Evolutionary conservation across 179 eudicot genomes (phyloP), one percentile per base, ranked within the genome.

Genomic region (Sideroxylon spinosum): DNA sequence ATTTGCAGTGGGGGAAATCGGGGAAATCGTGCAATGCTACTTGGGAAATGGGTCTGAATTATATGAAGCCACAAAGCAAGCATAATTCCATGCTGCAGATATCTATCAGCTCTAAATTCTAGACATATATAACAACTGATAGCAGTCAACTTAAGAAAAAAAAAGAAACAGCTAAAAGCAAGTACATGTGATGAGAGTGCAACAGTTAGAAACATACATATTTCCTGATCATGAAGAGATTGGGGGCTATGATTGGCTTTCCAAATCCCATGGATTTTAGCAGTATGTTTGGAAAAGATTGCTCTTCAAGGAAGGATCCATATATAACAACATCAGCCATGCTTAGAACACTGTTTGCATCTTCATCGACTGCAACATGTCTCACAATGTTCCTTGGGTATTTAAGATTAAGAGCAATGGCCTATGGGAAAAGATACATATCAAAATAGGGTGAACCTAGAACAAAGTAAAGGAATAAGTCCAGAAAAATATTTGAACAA

Each of bases 241-340:
- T 75, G 37, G 98, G 98, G 13, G 97, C 94, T 78, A 91, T 79
- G 66, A 91, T 84, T 69, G 92, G 97, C 88, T 95, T 95, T 87
- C 81, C 95, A 56, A 84, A 83, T 79, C 90, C 80, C 97, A 95
- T 93, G 83, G 98, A 90, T 82, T 89, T 90, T 37, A 82, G 81
- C 82, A 95, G 86, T 78, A 90, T 84, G 76, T 85, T 86, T 4
- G 98, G 98, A 83, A 95, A 95, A 62, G 87, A 83, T 77, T 74
- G 88, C 74, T 93, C 98, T 79, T 95, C 93, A 61, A 88, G 91
- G 80, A 93, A 91, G 32, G 98, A 91, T 73, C 97, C 96, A 78
- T 95, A 93, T 79, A 95, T 82, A 71, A 95, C 95, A 74, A 95
- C 82, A 85, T 87, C 80, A 19, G 93, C 84, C 50, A 53, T 78